Evolutionary conservation across 805 yeast species (phyloP), one percentile per base, ranked within the genome.

Genomic region (Schwanniomyces sp.): DNA sequence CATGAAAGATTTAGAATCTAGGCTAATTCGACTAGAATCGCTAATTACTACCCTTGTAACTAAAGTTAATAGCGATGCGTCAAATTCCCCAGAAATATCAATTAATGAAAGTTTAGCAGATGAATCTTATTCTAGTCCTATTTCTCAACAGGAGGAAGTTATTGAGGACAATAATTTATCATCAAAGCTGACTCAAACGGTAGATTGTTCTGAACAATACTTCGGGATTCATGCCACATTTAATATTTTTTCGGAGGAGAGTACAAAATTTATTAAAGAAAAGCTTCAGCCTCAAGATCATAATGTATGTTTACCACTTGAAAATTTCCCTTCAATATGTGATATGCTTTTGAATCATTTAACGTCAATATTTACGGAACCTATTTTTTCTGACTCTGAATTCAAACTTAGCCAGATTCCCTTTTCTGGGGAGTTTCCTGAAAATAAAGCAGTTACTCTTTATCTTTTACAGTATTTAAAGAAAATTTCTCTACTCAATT

Each of bases 161-260:
- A 6, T 12, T 3, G 29, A 32, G 7, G 18, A n/a, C 4, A 37
- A 26, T 36, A 18, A 18, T 7, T 7, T 14, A 10, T 24, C 37
- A 14, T 24, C 30, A 12, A 7, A 17, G 14, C 17, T 18, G 10
- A 5, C 11, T 12, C 4, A 11, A 16, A 18, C 42, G 14, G 21
- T 40, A 12, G 25, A 40, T 40, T 16, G 42, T 14, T 12, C 32
- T 26, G 62, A 57, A 36, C 62, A 63, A 26, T 72, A 58, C 46
- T 59, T 63, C 34, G 76, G 74, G 7, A 54, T 66, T 25, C 76
- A 72, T 47, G 69, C 75, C 12, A 60, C 68, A 34, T 46, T 69
- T 45, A 59, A 67, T 29, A 63, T 71, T 4, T 64, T 70, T 41
- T 69, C 75, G 2, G 56, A 59, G 12, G 64, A 64, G 43, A 67